phyloP scores from a whole-genome alignment of 2,329 filamentous ascomycete genomes.

The Penicillium sp. region DNA sequence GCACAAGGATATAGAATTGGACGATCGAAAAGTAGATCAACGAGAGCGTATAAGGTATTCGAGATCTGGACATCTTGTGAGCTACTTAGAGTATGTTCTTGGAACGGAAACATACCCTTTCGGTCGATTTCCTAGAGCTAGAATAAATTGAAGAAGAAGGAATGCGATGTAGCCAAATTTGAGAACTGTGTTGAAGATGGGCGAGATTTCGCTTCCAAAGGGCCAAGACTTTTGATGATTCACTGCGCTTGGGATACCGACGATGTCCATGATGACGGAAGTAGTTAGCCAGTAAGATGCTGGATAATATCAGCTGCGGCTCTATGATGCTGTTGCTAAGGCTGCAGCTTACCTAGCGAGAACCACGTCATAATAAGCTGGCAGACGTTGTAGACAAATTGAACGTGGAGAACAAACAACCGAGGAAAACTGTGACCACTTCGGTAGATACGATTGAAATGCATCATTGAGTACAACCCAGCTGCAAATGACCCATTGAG shows the following conservation, averaged over 20 bases:
- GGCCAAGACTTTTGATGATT: slow-evolving; percentile 72
- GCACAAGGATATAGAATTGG: slow-evolving; percentile 54
- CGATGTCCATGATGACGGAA: slow-evolving; percentile 94
- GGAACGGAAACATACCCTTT: slow-evolving; percentile 61
- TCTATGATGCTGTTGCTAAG: too few species aligned
- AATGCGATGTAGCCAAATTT: slow-evolving; percentile 90
- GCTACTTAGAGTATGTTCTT: neutral
- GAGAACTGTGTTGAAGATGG: slow-evolving; percentile 83
- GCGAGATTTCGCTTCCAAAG: slow-evolving; percentile 82
- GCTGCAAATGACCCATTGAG: slow-evolving; percentile 97
- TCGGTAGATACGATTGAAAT: slow-evolving; percentile 96
- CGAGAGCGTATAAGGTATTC: slow-evolving; percentile 84
- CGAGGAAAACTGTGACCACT: slow-evolving; percentile 91
- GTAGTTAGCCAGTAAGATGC: slow-evolving; percentile 96
- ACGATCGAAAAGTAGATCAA: slow-evolving; percentile 83
- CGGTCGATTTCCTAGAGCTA: slow-evolving; percentile 90
- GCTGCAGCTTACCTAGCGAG: slow-evolving; percentile 52
- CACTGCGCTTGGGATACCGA: slow-evolving; percentile 67
- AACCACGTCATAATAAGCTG: slow-evolving; percentile 91
- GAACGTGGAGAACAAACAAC: slow-evolving; percentile 96
- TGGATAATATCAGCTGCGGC: slow-evolving; percentile 45
- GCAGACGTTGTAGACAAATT: slow-evolving; percentile 88
- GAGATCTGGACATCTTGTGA: slow-evolving; percentile 55
- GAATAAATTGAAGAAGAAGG: slow-evolving; percentile 88
- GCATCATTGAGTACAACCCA: slow-evolving; percentile 92